Evolutionary conservation across 164 flowering plant species (phyloP).

Genomic region (Vitis vinifera): ASM3070453v1 NC_081822.1:5996501-5997000

Average conservation of each 20-base stretch:
- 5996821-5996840: constrained; percentile 85
- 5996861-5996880: constrained; percentile 66
- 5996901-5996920: constrained; percentile 37
- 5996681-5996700: constrained; percentile 48
- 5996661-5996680: neutral
- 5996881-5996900: constrained; percentile 31
- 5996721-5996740: constrained; percentile 92
- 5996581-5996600: neutral
- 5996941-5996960: constrained; percentile 87
- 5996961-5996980: constrained; percentile 81
- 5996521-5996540: constrained; percentile 86
- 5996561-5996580: constrained; percentile 16
- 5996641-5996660: neutral
- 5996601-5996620: neutral
- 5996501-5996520: constrained; percentile 67
- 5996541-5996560: constrained; percentile 87
- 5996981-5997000: constrained; percentile 71
- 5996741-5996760: constrained; percentile 98
- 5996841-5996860: constrained; percentile 83
- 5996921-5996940: constrained; percentile 53
- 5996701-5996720: constrained; percentile 95
- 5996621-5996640: neutral
- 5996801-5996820: constrained; percentile 91
- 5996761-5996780: constrained; percentile 67
- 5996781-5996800: constrained; percentile 97